Conservation (phyloP, 2,329 filamentous ascomycete species). For the Penicillium sp. region DNA sequence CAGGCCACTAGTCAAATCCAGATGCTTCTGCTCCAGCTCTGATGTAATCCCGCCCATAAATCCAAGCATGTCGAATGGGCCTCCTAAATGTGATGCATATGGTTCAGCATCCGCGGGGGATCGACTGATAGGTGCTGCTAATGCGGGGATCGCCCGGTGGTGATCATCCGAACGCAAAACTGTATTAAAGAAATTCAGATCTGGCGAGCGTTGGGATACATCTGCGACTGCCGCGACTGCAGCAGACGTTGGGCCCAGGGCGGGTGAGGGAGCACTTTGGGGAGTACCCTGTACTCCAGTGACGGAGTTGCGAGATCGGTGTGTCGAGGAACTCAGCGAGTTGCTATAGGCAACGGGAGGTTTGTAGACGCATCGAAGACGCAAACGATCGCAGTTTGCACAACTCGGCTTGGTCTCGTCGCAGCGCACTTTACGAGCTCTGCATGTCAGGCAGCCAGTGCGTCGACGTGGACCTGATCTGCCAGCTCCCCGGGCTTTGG, state of each 20-base stretch:
- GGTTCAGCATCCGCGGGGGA: slow-evolving; percentile 11
- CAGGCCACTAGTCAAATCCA: slow-evolving; percentile 32
- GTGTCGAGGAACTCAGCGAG: slow-evolving; percentile 10
- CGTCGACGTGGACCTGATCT: slow-evolving; percentile 40
- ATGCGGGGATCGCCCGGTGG: slow-evolving; percentile 17
- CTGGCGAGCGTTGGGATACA: slow-evolving; percentile 23
- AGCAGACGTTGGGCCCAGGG: slow-evolving; percentile 9
- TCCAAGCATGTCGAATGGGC: slow-evolving; percentile 39
- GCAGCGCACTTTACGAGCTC: slow-evolving; percentile 42
- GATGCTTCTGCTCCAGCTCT: slow-evolving; percentile 40
- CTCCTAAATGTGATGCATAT: slow-evolving; percentile 20
- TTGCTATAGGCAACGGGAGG: slow-evolving; percentile 22
- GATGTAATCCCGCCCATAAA: slow-evolving; percentile 43
- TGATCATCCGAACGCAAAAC: slow-evolving; percentile 33
- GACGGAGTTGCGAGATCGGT: slow-evolving; percentile 7
- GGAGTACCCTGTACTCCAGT: slow-evolving; percentile 5
- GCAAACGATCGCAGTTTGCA: slow-evolving; percentile 38
- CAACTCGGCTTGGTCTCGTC: slow-evolving; percentile 41
- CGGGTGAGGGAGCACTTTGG: slow-evolving; percentile 17
- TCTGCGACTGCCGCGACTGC: slow-evolving; percentile 8
- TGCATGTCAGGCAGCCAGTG: slow-evolving; percentile 41
- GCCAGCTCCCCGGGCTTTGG: slow-evolving; percentile 37
- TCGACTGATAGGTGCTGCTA: slow-evolving; percentile 9
- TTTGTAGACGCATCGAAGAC: slow-evolving; percentile 36
- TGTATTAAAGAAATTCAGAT: slow-evolving; percentile 34